These are phyloP conservation scores for Xylaria sp. DNA, from an alignment of 2,329 filamentous ascomycete genomes.

Conservation along the genomic window DNA sequence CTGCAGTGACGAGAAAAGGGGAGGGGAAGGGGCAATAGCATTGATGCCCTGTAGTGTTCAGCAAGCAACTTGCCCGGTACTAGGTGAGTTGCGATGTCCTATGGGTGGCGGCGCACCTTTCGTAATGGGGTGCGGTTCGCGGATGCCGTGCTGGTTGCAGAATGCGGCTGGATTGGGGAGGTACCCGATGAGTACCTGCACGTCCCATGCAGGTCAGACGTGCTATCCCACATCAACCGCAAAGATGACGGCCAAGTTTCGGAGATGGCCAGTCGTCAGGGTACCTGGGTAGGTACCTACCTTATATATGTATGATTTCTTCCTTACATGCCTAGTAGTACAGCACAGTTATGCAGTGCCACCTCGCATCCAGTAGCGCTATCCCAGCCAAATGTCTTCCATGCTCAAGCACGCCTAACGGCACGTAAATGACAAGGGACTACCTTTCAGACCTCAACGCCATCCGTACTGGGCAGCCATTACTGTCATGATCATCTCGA, in stretches of 20 bases:
- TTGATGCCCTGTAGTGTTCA: neutral
- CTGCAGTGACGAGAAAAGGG: neutral
- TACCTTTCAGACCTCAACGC: slow-evolving; percentile 20
- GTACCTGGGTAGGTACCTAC: neutral
- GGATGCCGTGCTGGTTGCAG: slow-evolving; percentile 13
- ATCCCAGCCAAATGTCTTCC: slow-evolving; percentile 23
- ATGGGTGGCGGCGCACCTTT: slow-evolving; percentile 2
- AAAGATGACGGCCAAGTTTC: slow-evolving; percentile 27
- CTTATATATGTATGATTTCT: slow-evolving; percentile 18
- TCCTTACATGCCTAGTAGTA: slow-evolving; percentile 5
- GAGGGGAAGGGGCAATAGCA: neutral
- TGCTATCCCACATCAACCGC: slow-evolving; percentile 30
- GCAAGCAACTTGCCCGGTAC: neutral
- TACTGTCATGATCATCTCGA: slow-evolving; percentile 3
- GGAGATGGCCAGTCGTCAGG: slow-evolving; percentile 23
- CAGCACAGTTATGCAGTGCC: slow-evolving; percentile 25
- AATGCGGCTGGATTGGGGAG: slow-evolving; percentile 36
- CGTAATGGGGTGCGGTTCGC: slow-evolving; percentile 24
- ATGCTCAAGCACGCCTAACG: slow-evolving; percentile 19
- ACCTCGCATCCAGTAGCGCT: slow-evolving; percentile 30
- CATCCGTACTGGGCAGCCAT: slow-evolving; percentile 20
- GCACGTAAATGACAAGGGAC: slow-evolving; percentile 14
- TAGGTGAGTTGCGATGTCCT: slow-evolving; percentile 14
- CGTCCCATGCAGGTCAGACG: slow-evolving; percentile 34
- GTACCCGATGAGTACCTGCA: slow-evolving; percentile 34